Percentiles rank a stretch among this genome's conserved stretches.
phyloP scores from a whole-genome alignment of 2,329 filamentous ascomycete species.

The Alternaria brassicae region DNA sequence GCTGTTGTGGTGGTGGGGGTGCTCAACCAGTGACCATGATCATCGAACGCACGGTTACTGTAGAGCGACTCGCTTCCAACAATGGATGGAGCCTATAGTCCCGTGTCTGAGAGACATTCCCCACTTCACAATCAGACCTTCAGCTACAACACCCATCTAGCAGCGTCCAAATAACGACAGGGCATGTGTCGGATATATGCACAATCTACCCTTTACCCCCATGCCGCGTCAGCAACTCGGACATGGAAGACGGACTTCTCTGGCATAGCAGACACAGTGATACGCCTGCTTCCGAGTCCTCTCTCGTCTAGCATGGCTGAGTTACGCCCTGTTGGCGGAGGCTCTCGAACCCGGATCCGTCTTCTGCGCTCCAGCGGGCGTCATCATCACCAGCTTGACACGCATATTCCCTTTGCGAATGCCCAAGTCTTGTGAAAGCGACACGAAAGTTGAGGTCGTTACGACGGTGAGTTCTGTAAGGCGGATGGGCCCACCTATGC shows the following conservation, averaged over 20 bases:
- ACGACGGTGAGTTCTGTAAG: conserved; percentile 33
- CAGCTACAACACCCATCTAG: not conserved
- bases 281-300: conserved; percentile 9
- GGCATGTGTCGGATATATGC: conserved; percentile 9
- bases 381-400: not conserved
- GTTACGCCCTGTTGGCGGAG: conserved; percentile 21
- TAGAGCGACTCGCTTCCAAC: conserved; percentile 20
- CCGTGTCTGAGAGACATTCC: conserved; percentile 8
- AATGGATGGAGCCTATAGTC: conserved; percentile 7
- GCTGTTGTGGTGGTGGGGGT: no score
- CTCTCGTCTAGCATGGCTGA: conserved; percentile 12
- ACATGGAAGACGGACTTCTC: conserved; percentile 14
- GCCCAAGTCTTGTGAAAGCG: conserved; percentile 6
- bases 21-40: no score
- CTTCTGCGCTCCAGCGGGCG: not conserved
- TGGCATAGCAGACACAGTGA: conserved; percentile 7
- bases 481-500: conserved; percentile 24
- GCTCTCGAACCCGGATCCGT: conserved; percentile 9
- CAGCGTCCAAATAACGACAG: conserved; percentile 2
- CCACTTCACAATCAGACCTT: conserved; percentile 6
- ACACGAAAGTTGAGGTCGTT: conserved; percentile 12
- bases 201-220: conserved; percentile 24
- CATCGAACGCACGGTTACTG: no score
- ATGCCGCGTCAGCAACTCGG: conserved; percentile 33
- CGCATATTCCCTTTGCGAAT: not conserved